Base-by-base conservation (phyloP, 148 eudicot genomes). In the Chenopodium quinoa region DNA sequence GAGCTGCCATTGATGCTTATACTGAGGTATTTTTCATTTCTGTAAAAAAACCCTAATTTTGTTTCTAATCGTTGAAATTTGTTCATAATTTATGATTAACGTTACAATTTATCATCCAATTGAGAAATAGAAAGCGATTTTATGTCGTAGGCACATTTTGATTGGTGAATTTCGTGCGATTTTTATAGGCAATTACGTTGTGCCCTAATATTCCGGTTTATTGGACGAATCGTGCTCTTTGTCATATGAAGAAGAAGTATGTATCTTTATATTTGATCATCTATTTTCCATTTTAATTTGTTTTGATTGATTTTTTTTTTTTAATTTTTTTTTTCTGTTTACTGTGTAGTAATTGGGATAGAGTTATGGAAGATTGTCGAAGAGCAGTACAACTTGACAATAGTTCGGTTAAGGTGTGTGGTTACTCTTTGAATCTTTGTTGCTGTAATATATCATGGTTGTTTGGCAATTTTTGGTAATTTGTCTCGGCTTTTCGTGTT, bases 1-100 rank as follows among this genome's bases (percentile, higher is more conserved):
- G 88, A n/a, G 97, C 99, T 47, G 99, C 99, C 69, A 95, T 95
- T 81, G 97, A 93, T 88, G 99, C 99, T 48, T 95, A 95, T 68
- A 95, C 99, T 7, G 97, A 89, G 96, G 98, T 95, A 32, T 25
- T 3, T 34, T 9, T 64, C 63, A 56, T 16, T 13, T 65, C 1
- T 56, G 1, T 40, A 40, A 40, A 40, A 40, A 40, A 40, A 6
- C 67, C n/a, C 22, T 2, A 37, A 47, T 32, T 75, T 0, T 52
- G 12, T 20, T 3, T 17, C 1, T 4, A 25, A 29, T 52, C 22
- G n/a, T 27, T 17, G 9, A 12, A n/a, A 9, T 67, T 67, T 29
- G 0, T 23, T 23, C 8, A 8, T 1, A 34, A 69, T 31, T 69
- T 7, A 2, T 3, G 73, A 5, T 69, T 20, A 40, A 2, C 19